Percentiles rank a stretch among this genome's conserved stretches.
These are phyloP conservation scores for Pichia sp. DNA, from an alignment of 1,139 yeast species.

Conservation along the genomic window DNA sequence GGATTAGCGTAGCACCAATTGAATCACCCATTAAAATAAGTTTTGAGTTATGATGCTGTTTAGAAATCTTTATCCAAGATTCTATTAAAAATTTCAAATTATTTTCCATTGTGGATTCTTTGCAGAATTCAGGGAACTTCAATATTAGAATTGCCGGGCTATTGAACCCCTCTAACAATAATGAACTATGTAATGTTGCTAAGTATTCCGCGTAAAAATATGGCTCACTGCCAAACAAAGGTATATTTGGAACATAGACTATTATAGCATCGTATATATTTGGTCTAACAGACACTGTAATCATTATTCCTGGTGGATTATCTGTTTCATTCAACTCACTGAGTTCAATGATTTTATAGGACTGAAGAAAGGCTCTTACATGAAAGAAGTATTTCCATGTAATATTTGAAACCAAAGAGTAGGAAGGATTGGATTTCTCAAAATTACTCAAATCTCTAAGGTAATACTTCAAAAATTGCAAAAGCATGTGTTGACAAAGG, in stretches of 20 bases:
- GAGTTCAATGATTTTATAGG: conserved; percentile 24
- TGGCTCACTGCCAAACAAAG: conserved; percentile 24
- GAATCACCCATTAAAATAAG: conserved; percentile 33
- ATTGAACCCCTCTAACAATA: conserved; percentile 35
- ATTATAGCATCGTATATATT: conserved; percentile 27
- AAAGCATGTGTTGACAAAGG: conserved; percentile 17
- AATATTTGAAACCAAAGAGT: conserved; percentile 20
- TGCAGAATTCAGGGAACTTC: conserved; percentile 24
- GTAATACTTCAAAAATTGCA: conserved; percentile 15
- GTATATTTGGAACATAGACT: conserved; percentile 28
- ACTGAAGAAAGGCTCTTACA: conserved; percentile 20
- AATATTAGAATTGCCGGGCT: conserved; percentile 35
- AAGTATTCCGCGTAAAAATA: conserved; percentile 33
- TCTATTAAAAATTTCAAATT: conserved; percentile 23
- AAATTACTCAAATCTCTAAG: conserved; percentile 12
- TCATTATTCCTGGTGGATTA: conserved; percentile 21
- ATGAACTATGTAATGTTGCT: conserved; percentile 27
- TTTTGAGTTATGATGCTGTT: conserved; percentile 20
- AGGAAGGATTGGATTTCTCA: conserved; percentile 12
- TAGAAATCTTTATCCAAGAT: conserved; percentile 26
- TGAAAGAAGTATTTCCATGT: conserved; percentile 24
- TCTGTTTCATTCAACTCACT: conserved; percentile 14
- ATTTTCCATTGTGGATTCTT: conserved; percentile 18
- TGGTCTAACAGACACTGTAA: conserved; percentile 25
- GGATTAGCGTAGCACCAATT: conserved; percentile 32